Base-by-base conservation (phyloP, 2,329 filamentous ascomycete species). In the Alternaria burnsii region DNA sequence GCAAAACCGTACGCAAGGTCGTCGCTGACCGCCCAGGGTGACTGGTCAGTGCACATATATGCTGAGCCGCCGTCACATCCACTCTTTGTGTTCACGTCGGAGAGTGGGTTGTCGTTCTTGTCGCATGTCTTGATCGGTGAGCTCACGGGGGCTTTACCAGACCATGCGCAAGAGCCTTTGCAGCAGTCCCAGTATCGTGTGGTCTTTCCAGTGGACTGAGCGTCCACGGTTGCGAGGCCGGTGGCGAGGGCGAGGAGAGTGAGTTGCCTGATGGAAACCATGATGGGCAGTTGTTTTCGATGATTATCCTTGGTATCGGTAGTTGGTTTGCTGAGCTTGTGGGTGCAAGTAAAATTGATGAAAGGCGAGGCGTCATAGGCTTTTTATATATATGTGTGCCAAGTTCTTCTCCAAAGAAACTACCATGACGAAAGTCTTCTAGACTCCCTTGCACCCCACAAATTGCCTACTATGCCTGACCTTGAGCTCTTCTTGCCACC, bases 101-200 rank as follows among this genome's bases (percentile, higher is more conserved):
- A 77, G 53, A 90, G 76, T 4, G 84, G 85, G 59, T 83, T 82
- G 80, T 89, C 85, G 59, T 81, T 78, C 68, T 80, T 83, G 76
- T 85, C 82, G 76, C 87, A 89, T 48, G 83, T 85, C 40, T 77
- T 76, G 55, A 88, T 84, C 18, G 86, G 84, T 54, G 77, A 70
- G 67, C 77, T 82, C 73, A 87, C 83, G 38, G 80, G 66, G 3
- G 85, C 86, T 71, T 90, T 90, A 58, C 79, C 83, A 8, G 81
- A 69, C 88, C 88, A 84, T 10, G 84, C 82, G 75, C 88, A 91
- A 16, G 86, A 88, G 28, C 88, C 85, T 80, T 92, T 91, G 80
- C 89, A 91, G 82, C 89, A 91, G 75, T 91, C 89, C 77, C 76
- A 78, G 64, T 79, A 79, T 20, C 77, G 69, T 20, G 76, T 78